These are phyloP conservation scores for Blastobotrys aristatus DNA, from an alignment of 1,139 yeast species.

Conservation along the genomic window DNA sequence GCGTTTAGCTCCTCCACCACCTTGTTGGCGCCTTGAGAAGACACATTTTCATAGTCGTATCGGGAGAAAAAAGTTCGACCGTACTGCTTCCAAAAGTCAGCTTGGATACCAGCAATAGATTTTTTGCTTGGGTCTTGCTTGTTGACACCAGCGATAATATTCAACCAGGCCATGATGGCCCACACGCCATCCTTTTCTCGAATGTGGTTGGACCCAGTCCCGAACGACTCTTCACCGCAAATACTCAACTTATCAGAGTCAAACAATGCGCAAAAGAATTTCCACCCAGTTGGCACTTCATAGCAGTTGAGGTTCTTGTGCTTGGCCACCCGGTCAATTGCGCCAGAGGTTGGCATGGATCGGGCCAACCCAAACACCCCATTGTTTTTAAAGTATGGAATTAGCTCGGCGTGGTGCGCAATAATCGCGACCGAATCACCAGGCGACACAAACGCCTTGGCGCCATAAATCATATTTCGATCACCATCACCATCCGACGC, in stretches of 20 bases:
- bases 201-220: constrained; percentile 95
- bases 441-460: constrained; percentile 92
- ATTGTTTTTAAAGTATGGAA: constrained; percentile 82
- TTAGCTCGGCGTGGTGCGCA: constrained; percentile 82
- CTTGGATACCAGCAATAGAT: constrained; percentile 75
- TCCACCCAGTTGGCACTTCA: constrained; percentile 99
- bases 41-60: constrained; percentile 86
- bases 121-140: constrained; percentile 48
- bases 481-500: constrained; percentile 99
- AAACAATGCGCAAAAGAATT: constrained; percentile 91
- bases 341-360: constrained; percentile 96
- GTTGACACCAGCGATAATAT: constrained; percentile 76
- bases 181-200: constrained; percentile 97
- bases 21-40: constrained; percentile 66
- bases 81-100: constrained; percentile 82
- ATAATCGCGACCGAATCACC: constrained; percentile 98
- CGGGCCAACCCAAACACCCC: constrained; percentile 96
- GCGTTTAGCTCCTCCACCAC: constrained; percentile 54
- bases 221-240: constrained; percentile 98
- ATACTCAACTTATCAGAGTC: constrained; percentile 90
- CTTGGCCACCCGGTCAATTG: constrained; percentile 87
- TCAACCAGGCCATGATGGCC: constrained; percentile 98
- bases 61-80: constrained; percentile 98
- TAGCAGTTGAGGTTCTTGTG: constrained; percentile 68
- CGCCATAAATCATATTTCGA: constrained; percentile 97